Evolutionary conservation across 2,329 filamentous ascomycete genomes (phyloP).

Genomic region (Fusarium sp.): DNA sequence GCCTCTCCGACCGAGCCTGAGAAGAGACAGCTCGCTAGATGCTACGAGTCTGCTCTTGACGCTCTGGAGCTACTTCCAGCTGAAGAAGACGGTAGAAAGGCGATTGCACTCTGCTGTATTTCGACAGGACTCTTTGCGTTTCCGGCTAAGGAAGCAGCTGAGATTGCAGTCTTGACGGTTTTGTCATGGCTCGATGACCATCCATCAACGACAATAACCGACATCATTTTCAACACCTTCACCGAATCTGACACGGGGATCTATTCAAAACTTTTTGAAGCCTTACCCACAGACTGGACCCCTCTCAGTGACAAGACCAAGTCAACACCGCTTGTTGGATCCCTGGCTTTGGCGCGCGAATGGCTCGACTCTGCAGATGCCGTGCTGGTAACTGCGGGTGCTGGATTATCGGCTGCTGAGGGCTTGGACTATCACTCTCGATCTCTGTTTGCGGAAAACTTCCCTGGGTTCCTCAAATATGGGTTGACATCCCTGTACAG

Average conservation of each 20-base stretch:
- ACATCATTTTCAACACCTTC: constrained; percentile 40
- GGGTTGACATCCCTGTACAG: constrained; percentile 36
- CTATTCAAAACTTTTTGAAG: constrained; percentile 10
- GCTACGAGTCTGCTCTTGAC: constrained; percentile 28
- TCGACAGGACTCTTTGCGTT: constrained; percentile 40
- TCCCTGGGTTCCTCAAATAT: constrained; percentile 25
- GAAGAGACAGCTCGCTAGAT: constrained; percentile 9
- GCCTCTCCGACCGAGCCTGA: neutral
- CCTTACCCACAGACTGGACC: accelerated
- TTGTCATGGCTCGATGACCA: constrained; percentile 20
- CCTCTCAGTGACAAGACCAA: neutral
- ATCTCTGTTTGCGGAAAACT: constrained; percentile 26
- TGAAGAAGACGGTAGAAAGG: constrained; percentile 3
- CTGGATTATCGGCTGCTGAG: constrained; percentile 38
- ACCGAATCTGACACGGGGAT: constrained; percentile 30
- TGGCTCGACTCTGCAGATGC: constrained; percentile 40
- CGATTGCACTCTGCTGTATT: constrained; percentile 37
- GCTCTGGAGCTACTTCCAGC: neutral
- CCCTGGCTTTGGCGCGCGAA: constrained; percentile 1
- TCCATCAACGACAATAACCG: constrained; percentile 26
- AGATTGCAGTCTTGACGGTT: constrained; percentile 22
- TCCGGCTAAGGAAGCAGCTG: constrained; percentile 33
- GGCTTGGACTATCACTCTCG: constrained; percentile 40
- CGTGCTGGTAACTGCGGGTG: constrained; percentile 36
- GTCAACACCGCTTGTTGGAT: neutral